Evolutionary conservation across 179 eudicot genomes (phyloP).

Genomic region (Silene vulgaris): DNA sequence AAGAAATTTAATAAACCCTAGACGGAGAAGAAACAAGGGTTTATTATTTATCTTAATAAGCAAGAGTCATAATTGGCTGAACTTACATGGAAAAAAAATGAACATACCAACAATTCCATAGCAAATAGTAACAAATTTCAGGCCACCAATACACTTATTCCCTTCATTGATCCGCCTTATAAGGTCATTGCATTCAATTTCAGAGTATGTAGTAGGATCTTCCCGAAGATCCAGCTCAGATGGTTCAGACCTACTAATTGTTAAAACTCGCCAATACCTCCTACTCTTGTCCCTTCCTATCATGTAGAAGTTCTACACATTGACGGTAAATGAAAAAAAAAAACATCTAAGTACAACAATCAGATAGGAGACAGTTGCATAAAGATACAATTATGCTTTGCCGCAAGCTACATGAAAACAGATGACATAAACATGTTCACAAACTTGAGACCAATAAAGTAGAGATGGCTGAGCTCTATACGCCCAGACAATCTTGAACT

Average conservation of each 20-base stretch:
- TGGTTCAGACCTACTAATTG: constrained; percentile 73
- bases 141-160: constrained; percentile 80
- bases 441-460: not conserved
- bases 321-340: constrained; percentile 1
- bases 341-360: not conserved
- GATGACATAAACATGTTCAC: constrained; percentile 6
- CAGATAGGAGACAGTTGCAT: not conserved
- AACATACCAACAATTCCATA: constrained; percentile 91
- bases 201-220: constrained; percentile 70
- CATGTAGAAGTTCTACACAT: constrained; percentile 76
- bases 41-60: not conserved
- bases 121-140: constrained; percentile 74
- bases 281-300: constrained; percentile 88
- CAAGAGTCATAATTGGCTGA: constrained; percentile 4
- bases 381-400: constrained; percentile 1
- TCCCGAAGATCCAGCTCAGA: constrained; percentile 67
- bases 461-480: not conserved
- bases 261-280: constrained; percentile 75
- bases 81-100: not conserved
- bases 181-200: constrained; percentile 70
- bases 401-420: constrained; percentile 11
- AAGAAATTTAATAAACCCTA: constrained; percentile 77
- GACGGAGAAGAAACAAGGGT: not conserved
- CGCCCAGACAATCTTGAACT: not conserved
- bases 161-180: constrained; percentile 85